Percentiles rank a stretch among this genome's conserved stretches.
These are phyloP conservation scores for Nematodospora valgi DNA, from an alignment of 805 yeast species.

Conservation along the genomic window DNA sequence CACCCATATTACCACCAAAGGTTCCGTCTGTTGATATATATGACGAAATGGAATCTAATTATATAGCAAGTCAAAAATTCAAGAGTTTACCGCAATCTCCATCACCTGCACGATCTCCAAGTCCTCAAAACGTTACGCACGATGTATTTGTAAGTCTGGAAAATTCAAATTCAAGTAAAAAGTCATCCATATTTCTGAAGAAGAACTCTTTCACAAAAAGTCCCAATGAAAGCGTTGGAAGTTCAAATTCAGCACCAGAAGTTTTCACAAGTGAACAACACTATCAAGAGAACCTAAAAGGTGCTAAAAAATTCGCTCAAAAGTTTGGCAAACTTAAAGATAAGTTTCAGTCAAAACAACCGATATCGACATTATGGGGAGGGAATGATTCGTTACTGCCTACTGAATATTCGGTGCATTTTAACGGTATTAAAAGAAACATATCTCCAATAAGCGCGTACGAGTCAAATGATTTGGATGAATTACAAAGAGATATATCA, in stretches of 20 bases:
- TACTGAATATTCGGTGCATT: background rate
- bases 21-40: slow-evolving; percentile 9
- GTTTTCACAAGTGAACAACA: slow-evolving; percentile 11
- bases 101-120: background rate
- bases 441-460: slow-evolving; percentile 21
- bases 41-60: no score
- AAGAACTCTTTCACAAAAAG: background rate
- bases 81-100: no score
- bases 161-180: slow-evolving; percentile 11
- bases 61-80: no score
- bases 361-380: slow-evolving; percentile 26
- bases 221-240: slow-evolving; percentile 1
- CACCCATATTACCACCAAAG: slow-evolving; percentile 43
- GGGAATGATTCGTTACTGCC: slow-evolving; percentile 2
- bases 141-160: slow-evolving; percentile 20
- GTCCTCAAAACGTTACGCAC: slow-evolving; percentile 12
- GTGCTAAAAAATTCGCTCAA: slow-evolving; percentile 19
- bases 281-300: slow-evolving; percentile 12
- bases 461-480: slow-evolving; percentile 6
- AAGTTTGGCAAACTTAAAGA: slow-evolving; percentile 30
- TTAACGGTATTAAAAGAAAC: slow-evolving; percentile 7
- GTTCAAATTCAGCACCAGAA: slow-evolving; percentile 7
- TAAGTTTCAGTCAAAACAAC: slow-evolving; percentile 33
- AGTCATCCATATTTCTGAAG: slow-evolving; percentile 14
- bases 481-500: slow-evolving; percentile 5